phyloP scores from a whole-genome alignment of 2,329 filamentous ascomycete species.

The Fusarium marasasianum region DNA sequence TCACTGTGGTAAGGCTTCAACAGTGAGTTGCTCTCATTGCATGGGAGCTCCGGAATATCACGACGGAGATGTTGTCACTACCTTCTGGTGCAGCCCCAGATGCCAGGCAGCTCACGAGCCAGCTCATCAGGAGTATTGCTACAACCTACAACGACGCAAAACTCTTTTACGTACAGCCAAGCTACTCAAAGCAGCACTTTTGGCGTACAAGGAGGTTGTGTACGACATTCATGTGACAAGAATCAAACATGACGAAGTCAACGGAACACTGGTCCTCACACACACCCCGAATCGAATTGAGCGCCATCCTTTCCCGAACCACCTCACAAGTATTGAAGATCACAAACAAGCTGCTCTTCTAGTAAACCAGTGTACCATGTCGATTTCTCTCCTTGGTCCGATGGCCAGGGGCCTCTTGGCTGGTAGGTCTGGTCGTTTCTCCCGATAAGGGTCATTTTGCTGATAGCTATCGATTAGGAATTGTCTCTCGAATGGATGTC shows the following conservation, averaged over 20 bases:
- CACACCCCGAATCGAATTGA: not conserved
- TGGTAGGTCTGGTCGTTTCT: not conserved
- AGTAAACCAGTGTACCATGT: slow-evolving; percentile 1
- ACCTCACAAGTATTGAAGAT: not conserved
- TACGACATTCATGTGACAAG: slow-evolving; percentile 1
- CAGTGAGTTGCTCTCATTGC: slow-evolving; percentile 1
- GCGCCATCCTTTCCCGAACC: slow-evolving; percentile 2
- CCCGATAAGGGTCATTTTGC: not conserved
- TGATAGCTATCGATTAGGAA: not conserved
- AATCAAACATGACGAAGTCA: not conserved
- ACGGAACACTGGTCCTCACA: slow-evolving; percentile 4
- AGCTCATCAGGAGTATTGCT: slow-evolving; percentile 13
- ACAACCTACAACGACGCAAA: slow-evolving; percentile 4
- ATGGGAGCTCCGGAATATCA: slow-evolving; percentile 13
- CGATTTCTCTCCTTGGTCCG: slow-evolving; percentile 11
- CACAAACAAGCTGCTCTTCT: slow-evolving; percentile 18
- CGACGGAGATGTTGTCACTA: slow-evolving; percentile 2
- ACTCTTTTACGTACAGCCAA: slow-evolving; percentile 1
- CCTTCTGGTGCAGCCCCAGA: slow-evolving; percentile 18
- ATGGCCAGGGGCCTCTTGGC: slow-evolving; percentile 11
- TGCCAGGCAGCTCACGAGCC: slow-evolving; percentile 13
- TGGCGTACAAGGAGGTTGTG: slow-evolving; percentile 12
- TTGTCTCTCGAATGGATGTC: not conserved
- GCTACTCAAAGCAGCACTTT: slow-evolving; percentile 12
- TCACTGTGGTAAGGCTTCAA: slow-evolving; percentile 8